Conservation (phyloP, 225 moss, liverwort and hornwort species). For the Sphagnum contortum region DNA sequence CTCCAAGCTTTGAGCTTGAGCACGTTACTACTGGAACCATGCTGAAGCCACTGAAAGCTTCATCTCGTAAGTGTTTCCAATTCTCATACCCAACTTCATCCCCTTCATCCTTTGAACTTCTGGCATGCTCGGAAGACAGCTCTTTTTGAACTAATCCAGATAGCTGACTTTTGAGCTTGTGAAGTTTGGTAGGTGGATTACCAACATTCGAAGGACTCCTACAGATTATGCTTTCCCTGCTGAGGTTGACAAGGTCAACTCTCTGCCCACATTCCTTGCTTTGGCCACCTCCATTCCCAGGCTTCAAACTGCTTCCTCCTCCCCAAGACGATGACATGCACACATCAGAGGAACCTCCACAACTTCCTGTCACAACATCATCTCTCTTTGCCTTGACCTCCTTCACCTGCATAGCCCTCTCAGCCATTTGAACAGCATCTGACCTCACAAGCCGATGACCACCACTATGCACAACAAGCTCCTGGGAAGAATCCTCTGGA, state of each 20-base stretch:
- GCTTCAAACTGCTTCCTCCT: conserved; percentile 11
- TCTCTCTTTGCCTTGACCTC: conserved; percentile 53
- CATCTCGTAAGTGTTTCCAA: conserved; percentile 22
- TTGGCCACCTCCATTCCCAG: too few relatives aligned
- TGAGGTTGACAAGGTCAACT: too few relatives aligned
- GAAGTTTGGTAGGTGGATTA: too few relatives aligned
- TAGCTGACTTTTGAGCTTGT: too few relatives aligned
- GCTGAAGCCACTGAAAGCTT: conserved; percentile 1
- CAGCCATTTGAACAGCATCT: conserved; percentile 42
- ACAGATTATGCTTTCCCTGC: too few relatives aligned
- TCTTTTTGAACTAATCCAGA: too few relatives aligned
- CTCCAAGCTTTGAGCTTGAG: too few relatives aligned
- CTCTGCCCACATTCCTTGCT: too few relatives aligned
- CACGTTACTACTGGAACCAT: too few relatives aligned
- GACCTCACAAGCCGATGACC: conserved; percentile 24
- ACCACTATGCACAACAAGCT: conserved; percentile 9
- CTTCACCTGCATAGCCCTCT: conserved; percentile 48
- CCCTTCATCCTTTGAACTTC: conserved; percentile 5
- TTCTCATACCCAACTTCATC: conserved; percentile 7
- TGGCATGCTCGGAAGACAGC: neutral
- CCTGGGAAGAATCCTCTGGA: conserved; percentile 8
- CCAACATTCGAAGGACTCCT: too few relatives aligned
- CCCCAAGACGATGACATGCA: conserved; percentile 26
- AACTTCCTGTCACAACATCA: neutral
- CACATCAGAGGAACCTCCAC: conserved; percentile 33